Evolutionary conservation across 106 monocot genomes (phyloP), one percentile per base, ranked within the genome.

Genomic region (Dendrobium chrysotoxum): DNA sequence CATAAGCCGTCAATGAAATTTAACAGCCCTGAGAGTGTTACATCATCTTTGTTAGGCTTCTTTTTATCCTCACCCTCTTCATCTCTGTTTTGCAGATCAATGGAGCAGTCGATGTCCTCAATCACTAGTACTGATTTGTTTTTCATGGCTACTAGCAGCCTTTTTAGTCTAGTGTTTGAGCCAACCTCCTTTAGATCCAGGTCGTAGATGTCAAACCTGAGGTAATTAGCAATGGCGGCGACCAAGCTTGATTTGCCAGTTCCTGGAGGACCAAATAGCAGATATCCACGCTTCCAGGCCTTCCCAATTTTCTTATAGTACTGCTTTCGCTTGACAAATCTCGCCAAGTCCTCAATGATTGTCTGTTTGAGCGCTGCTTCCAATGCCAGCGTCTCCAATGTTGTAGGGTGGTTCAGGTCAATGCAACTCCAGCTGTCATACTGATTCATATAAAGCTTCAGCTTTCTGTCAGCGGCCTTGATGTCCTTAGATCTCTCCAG

Each of bases 401-500:
- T 88, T 4, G 85, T 41, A 0, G 88, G 88, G 38, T 88, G 88
- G 40, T 81, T 75, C 7, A 88, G 74, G 39, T 54, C 72, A 4
- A 77, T 72, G 16, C 70, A 41, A 15, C 11, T 35, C 83, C 85
- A 88, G 21, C 15, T 39, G 38, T 85, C 46, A 61, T 78, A 15
- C 30, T 78, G 28, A 58, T 73, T 78, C 75, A 79, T 80, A 53
- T 75, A 31, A 40, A 88, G 42, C 78, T 85, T 82, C 20, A 85
- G 21, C 38, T 15, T 15, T 38, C 41, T 57, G 73, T 58, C 83
- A 4, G 47, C 75, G 5, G 38, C 45, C 50, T 61, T 66, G 25
- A 80, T 76, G 3, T 61, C 78, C 65, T 78, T 72, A 13, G 75
- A 41, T 35, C 11, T 35, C 0, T 80, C 78, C 30, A 85, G 42